Evolutionary conservation across 257 asterid species (phyloP), one percentile per base, ranked within the genome.

Genomic region (Petrea volubilis): DNA sequence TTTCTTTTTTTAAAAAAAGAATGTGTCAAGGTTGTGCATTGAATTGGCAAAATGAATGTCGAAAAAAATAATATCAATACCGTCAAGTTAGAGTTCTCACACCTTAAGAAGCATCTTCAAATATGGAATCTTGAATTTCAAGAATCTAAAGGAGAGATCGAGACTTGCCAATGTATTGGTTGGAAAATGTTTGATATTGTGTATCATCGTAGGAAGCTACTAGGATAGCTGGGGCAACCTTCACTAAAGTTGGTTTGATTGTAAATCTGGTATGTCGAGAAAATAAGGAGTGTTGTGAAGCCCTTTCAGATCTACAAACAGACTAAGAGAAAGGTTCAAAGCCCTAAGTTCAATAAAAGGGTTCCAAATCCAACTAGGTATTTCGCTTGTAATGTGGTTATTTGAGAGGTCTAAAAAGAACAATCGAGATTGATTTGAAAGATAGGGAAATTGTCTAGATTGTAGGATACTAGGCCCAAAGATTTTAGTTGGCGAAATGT

Each of bases 281-380:
- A n/a, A n/a, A n/a, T n/a, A n/a, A n/a, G n/a, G n/a, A n/a, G n/a
- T n/a, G n/a, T n/a, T n/a, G n/a, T n/a, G 64, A 7, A 81, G 84
- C 57, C 29, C 70, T 52, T 84, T 72, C 13, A 44, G 8, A 65
- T 17, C 28, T 9, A n/a, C 76, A 2, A 82, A 44, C 3, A 8
- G 36, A 64, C 80, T 85, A 17, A 0, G 12, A 9, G 84, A 85
- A 20, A 80, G 73, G 56, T 82, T 76, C 57, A 85, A 31, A 44
- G 36, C 5, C 1, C 0, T 0, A 0, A 68, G 69, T 6, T 0
- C 0, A 47, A 73, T 68, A 34, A 13, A 70, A 33, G 70, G 25
- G 50, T 61, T 57, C 86, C 88, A 85, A 13, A 85, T 78, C 90
- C 87, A 85, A 27, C 50, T n/a, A n/a, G n/a, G n/a, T n/a, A n/a